phyloP scores from a whole-genome alignment of 129 eudicot genomes.

The Deinandra increscens region DNA sequence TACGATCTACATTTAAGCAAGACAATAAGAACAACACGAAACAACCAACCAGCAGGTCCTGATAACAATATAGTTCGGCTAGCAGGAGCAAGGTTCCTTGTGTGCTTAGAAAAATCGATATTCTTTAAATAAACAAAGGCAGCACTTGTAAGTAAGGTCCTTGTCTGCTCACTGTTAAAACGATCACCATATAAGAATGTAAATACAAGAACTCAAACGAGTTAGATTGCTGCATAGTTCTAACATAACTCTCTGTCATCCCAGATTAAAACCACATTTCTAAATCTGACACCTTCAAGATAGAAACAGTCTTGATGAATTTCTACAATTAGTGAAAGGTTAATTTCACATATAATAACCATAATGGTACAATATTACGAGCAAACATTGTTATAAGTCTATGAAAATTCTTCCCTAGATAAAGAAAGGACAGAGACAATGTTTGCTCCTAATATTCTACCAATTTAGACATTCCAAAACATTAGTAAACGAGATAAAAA shows the following conservation, averaged over 20 bases:
- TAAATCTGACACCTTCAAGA: constrained; percentile 12
- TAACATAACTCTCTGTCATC: background rate
- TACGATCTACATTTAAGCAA: background rate
- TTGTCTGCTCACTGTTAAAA: constrained; percentile 76
- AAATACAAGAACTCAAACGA: background rate
- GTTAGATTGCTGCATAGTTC: background rate
- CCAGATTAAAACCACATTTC: background rate
- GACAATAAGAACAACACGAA: constrained; percentile 1
- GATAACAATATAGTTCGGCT: constrained; percentile 93
- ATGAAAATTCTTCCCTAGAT: background rate
- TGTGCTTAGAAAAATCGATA: constrained; percentile 69
- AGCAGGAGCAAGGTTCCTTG: constrained; percentile 89
- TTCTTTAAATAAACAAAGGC: constrained; percentile 77
- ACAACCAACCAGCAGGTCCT: constrained; percentile 89
- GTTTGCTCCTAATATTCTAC: background rate
- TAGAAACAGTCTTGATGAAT: background rate
- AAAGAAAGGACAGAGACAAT: background rate
- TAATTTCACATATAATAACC: constrained; percentile 1
- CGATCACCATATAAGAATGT: background rate
- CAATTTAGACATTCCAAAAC: background rate
- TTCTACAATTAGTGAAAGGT: background rate
- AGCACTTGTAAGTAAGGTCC: constrained; percentile 80
- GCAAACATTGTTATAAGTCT: background rate
- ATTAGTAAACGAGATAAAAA: too few species aligned
- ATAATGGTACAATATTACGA: background rate